Base-by-base conservation (phyloP, 257 asterid species). In the Plantago ovata region DNA sequence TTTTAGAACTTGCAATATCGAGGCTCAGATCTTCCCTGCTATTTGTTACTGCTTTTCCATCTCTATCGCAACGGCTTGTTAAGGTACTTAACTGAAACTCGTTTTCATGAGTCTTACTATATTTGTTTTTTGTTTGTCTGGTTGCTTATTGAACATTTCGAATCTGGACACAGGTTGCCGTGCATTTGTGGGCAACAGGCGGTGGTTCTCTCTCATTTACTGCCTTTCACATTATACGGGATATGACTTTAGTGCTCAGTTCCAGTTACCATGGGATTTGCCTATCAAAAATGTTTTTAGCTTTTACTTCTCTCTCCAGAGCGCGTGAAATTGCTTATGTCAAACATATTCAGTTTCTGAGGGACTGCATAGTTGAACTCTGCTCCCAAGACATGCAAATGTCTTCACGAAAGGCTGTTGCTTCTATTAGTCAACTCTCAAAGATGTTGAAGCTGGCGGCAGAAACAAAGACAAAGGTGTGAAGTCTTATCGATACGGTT, bases 161-260 rank as follows among this genome's bases (percentile, higher is more conserved):
- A 9, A 18, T 50, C 61, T 61, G 70, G 64, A 55, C n/a, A 68
- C 94, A 93, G 99, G 81, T 77, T 46, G 68, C 92, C 55, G 84
- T 89, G 65, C 87, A 78, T 75, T 73, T 93, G 74, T 93, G 97
- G 96, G 94, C 94, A 56, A 86, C 97, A 43, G 79, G 96, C 45
- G 85, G 76, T 10, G 77, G 77, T 39, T 61, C 43, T 58, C 80
- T 93, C 56, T 82, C 99, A 61, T 73, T 86, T 48, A 77, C 84
- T 63, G 77, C 99, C 60, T 89, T 76, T 74, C 77, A 70, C 41
- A 72, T 89, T 44, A 54, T 77, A 69, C 61, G 76, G 67, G 92
- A 84, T 57, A 72, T 78, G 59, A 80, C 87, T 64, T 68, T 78
- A 53, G 52, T 77, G 56, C 75, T 69, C 72, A 61, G 81, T 47